Evolutionary conservation across 148 eudicot genomes (phyloP).

Genomic region (Nepenthes gracilis): DNA sequence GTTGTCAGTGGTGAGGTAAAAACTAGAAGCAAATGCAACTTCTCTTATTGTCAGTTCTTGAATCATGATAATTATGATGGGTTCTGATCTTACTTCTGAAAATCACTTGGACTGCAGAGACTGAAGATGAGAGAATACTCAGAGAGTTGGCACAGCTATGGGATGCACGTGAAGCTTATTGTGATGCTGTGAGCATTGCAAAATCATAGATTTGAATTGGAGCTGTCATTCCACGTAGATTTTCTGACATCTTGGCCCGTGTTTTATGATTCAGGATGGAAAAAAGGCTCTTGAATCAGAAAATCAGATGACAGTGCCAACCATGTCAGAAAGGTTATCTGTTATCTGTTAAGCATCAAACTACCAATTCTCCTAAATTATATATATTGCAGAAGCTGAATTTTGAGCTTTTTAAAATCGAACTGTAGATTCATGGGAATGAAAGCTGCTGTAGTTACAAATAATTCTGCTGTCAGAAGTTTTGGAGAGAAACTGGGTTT

Average conservation of each 20-base stretch:
- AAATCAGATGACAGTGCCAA: conserved; percentile 18
- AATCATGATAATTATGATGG: neutral
- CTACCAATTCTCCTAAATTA: neutral
- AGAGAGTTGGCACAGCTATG: conserved; percentile 66
- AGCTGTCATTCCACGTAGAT: neutral
- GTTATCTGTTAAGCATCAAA: neutral
- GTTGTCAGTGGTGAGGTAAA: no score
- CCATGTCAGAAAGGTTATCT: conserved; percentile 57
- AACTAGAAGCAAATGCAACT: no score
- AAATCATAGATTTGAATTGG: neutral
- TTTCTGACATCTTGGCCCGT: conserved; percentile 4
- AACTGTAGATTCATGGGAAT: conserved; percentile 84
- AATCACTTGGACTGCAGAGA: conserved; percentile 31
- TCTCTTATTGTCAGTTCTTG: no score
- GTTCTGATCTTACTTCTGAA: no score
- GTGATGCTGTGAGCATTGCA: conserved; percentile 19
- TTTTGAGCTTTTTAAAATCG: neutral
- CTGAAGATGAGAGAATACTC: conserved; percentile 42
- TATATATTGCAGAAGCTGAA: neutral
- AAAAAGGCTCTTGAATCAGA: conserved; percentile 13
- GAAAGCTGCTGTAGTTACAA: conserved; percentile 64
- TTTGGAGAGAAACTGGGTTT: conserved; percentile 65
- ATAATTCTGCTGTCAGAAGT: conserved; percentile 29
- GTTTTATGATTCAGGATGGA: conserved; percentile 24
- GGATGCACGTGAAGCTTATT: conserved; percentile 53